Percentiles rank a stretch among this genome's conserved stretches.
Evolutionary conservation across 2,329 filamentous ascomycete species (phyloP).

Genomic region (Sphaerulina populicola): DNA sequence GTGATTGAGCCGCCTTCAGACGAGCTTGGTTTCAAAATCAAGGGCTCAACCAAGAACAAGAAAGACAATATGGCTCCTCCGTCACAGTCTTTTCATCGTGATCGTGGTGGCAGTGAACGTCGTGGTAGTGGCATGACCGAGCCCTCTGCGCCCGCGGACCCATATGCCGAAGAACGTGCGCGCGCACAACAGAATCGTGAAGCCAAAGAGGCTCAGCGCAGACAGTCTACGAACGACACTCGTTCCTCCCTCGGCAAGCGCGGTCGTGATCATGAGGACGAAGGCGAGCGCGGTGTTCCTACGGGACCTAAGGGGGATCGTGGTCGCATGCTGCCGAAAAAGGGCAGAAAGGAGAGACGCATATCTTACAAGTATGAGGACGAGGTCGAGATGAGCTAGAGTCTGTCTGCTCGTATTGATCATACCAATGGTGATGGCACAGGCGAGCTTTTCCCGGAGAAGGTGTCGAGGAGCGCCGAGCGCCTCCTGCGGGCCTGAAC

Average conservation of each 20-base stretch:
- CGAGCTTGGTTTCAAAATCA: conserved; percentile 44
- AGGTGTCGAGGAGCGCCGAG: too few species aligned
- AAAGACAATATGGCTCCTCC: conserved; percentile 26
- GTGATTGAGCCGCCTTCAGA: conserved; percentile 25
- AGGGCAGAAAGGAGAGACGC: conserved; percentile 42
- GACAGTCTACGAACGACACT: conserved; percentile 41
- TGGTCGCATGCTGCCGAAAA: conserved; percentile 39
- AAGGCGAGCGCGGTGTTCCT: conserved; percentile 27
- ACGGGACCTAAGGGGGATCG: conserved; percentile 44
- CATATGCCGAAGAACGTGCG: conserved; percentile 31
- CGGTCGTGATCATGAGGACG: conserved; percentile 20
- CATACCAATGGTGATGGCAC: neutral
- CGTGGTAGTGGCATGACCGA: conserved; percentile 5
- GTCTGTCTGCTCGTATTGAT: neutral
- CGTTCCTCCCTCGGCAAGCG: conserved; percentile 32
- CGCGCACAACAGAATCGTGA: conserved; percentile 40
- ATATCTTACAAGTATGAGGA: conserved; percentile 44
- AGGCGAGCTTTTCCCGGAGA: neutral
- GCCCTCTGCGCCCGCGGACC: conserved; percentile 21
- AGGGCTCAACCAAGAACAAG: conserved; percentile 30
- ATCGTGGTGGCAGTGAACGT: conserved; percentile 13
- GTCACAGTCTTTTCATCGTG: conserved; percentile 13
- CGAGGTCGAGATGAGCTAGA: conserved; percentile 12
- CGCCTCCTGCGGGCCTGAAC: neutral
- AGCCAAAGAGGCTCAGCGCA: conserved; percentile 59